These are phyloP conservation scores for bread wheat (Triticum aestivum) DNA, from an alignment of 176 grass and related monocot species.

Conservation along the genomic window DNA sequence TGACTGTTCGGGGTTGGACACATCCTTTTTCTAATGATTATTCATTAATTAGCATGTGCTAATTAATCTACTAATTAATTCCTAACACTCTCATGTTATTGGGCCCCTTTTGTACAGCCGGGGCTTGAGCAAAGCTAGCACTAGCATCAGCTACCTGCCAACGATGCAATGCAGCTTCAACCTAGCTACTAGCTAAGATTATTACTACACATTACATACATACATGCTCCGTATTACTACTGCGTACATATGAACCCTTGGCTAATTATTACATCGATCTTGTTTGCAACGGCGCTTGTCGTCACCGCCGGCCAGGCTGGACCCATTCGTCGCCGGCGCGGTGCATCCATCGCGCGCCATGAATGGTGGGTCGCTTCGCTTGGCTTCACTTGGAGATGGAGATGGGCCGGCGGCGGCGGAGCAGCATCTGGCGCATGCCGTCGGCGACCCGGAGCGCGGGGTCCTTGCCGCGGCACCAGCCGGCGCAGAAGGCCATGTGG, in stretches of 20 bases:
- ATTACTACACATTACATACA: neutral
- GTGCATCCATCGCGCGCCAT: neutral
- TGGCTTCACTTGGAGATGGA: conserved; percentile 15
- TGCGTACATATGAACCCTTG: neutral
- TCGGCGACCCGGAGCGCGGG: conserved; percentile 77
- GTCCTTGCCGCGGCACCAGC: conserved; percentile 52
- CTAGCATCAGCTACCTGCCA: too few relatives aligned
- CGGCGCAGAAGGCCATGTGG: conserved; percentile 72
- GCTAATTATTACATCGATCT: neutral
- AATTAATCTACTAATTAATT: too few relatives aligned
- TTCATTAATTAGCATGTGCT: too few relatives aligned
- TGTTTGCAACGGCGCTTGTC: neutral
- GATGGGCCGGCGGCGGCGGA: neutral
- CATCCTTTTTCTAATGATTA: too few relatives aligned
- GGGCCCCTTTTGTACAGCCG: neutral
- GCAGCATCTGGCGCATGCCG: conserved; percentile 79
- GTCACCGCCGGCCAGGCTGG: neutral
- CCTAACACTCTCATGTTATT: neutral
- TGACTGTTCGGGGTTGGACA: too few relatives aligned
- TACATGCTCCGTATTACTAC: neutral
- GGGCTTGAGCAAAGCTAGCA: neutral
- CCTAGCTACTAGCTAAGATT: neutral
- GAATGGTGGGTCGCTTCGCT: neutral
- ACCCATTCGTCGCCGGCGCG: neutral
- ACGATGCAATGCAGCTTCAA: neutral